Evolutionary conservation across 805 yeast genomes (phyloP), one percentile per base, ranked within the genome.

Genomic region (Ogataea pini): DNA sequence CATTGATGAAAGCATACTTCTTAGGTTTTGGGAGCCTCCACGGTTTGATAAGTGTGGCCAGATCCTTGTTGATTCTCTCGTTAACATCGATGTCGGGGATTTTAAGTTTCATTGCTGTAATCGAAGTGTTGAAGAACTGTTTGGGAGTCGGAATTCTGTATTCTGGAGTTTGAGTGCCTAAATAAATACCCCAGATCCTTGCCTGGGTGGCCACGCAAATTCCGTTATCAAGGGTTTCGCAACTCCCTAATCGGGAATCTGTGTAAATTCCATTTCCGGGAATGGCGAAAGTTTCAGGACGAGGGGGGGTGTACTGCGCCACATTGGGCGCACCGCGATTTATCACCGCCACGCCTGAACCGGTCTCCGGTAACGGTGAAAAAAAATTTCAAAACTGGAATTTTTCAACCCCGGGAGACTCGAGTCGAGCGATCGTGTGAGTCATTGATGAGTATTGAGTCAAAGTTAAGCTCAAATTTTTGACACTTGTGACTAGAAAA

Each of bases 21-120:
- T 51, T 52, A 6, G 60, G 57, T 2, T 45, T 27, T 7, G 65
- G 61, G 7, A 61, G 52, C 29, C 45, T 48, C 65, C 65, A 63
- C 9, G 65, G 67, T n/a, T 46, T 53, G 24, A 51, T 46, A 20
- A 62, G 43, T 2, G 44, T 50, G 18, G 50, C 54, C 3, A 59
- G 38, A 29, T 56, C 61, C 31, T 60, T 62, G 46, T 50, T 43
- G 18, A 61, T 58, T 24, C 60, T 50, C 46, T 61, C 65, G 42
- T 62, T 61, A 19, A 58, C 59, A 44, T 62, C 65, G 33, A 62
- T 48, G 7, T 50, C 52, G 12, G 39, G 33, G 34, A 44, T 27
- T 19, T 29, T 36, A 13, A 29, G 13, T 13, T 39, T 18, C 32
- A 28, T 32, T 41, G 28, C 9, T 24, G n/a, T n/a, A n/a, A n/a